A percentile compares a stretch with the other conserved stretches of the same genome.
phyloP scores from a whole-genome alignment of 768 basidiomycete species.

The Neoboletus brunneissimus region DNA sequence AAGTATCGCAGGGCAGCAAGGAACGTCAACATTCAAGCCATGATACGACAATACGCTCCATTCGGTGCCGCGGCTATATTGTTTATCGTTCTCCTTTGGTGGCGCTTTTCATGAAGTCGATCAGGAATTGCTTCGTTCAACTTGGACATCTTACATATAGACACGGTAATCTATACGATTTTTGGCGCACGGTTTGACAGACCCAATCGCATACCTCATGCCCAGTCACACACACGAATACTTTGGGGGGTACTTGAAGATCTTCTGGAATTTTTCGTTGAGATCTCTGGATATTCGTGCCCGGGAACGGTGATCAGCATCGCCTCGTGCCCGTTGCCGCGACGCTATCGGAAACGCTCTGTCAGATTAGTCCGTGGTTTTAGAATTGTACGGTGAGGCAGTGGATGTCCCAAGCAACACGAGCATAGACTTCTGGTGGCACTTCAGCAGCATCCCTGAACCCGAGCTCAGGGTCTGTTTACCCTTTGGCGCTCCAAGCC shows the following conservation, averaged over 20 bases:
- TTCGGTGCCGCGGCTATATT: slow-evolving; percentile 79
- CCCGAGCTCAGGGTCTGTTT: slow-evolving; percentile 6
- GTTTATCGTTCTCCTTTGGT: slow-evolving; percentile 72
- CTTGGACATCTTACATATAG: slow-evolving; percentile 23
- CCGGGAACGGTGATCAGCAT: not conserved
- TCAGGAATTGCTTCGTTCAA: slow-evolving; percentile 10
- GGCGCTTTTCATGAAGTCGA: slow-evolving; percentile 62
- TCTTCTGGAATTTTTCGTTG: not conserved
- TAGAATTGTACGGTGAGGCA: not conserved
- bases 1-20: slow-evolving; percentile 95
- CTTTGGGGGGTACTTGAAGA: not conserved
- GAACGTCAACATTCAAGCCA: slow-evolving; percentile 90
- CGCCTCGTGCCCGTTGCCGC: not conserved
- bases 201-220: not conserved
- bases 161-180: slow-evolving; percentile 28
- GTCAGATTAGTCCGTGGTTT: not conserved
- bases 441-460: slow-evolving; percentile 1
- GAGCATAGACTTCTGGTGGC: not conserved
- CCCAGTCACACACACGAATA: not conserved
- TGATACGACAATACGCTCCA: slow-evolving; percentile 95
- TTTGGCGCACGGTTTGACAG: slow-evolving; percentile 2
- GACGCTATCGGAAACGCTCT: not conserved
- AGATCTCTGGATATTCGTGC: not conserved
- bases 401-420: not conserved
- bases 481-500: not conserved